phyloP scores from a whole-genome alignment of 2,329 filamentous ascomycete species.

The Clonostachys rhizophaga region DNA sequence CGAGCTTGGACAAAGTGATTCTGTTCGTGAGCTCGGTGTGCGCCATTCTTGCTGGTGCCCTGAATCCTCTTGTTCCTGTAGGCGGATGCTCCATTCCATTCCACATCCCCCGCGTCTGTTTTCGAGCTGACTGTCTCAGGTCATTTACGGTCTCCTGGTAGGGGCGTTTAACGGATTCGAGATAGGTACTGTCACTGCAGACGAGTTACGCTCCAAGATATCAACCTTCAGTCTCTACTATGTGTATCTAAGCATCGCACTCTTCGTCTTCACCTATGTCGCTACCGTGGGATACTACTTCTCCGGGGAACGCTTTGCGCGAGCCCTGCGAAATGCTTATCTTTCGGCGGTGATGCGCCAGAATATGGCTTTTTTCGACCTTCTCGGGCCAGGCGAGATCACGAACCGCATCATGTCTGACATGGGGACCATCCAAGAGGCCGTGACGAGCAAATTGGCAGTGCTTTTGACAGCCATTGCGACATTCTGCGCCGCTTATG shows the following conservation, averaged over 20 bases:
- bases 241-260: constrained; percentile 71
- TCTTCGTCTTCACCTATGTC: constrained; percentile 69
- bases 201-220: background rate
- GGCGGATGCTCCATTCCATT: too few relatives aligned
- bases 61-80: too few relatives aligned
- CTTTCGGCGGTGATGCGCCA: background rate
- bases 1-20: too few relatives aligned
- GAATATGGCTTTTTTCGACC: constrained; percentile 1
- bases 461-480: constrained; percentile 64
- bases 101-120: too few relatives aligned
- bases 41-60: too few relatives aligned
- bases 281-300: constrained; percentile 81
- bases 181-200: background rate
- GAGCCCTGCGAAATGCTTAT: background rate
- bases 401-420: constrained; percentile 63
- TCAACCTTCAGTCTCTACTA: constrained; percentile 61
- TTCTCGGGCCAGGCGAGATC: background rate
- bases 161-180: too few relatives aligned
- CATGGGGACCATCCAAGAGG: constrained; percentile 79
- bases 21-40: too few relatives aligned
- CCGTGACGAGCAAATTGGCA: constrained; percentile 75
- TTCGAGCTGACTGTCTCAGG: too few relatives aligned
- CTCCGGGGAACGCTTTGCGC: background rate
- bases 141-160: too few relatives aligned
- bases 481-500: constrained; percentile 73